Evolutionary conservation across 2,329 filamentous ascomycete genomes (phyloP), one percentile per base, ranked within the genome.

Genomic region (Aspergillus versicolor): DNA sequence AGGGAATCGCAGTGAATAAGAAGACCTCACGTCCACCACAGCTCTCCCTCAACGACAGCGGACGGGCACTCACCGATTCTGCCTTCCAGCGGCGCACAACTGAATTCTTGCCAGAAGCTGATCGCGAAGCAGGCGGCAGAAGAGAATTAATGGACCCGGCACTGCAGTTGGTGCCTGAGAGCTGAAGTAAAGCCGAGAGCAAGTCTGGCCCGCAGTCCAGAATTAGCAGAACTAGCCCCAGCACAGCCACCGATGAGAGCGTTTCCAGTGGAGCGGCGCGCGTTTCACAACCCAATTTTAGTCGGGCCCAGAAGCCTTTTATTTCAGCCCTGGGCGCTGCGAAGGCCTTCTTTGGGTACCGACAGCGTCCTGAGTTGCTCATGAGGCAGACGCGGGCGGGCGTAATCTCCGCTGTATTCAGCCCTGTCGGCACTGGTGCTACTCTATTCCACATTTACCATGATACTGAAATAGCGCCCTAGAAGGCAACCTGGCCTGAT

Each of bases 201-300:
- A 40, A 47, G 51, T 41, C 51, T 46, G 43, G 50, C 19, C 50
- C 27, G 21, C 40, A 42, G 37, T 45, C 51, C 43, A 37, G 44
- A 37, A 37, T 37, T n/a, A 37, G 34, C 34, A 15, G 34, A n/a
- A 40, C 34, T 34, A 46, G 51, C 51, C 42, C 21, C 51, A 47
- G 51, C 51, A 53, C 43, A 53, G 51, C 51, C 51, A 53, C 51
- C 21, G 30, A 44, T 47, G 21, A 53, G 42, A 47, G 44, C 42
- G 34, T 52, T 44, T 21, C 22, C 27, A 41, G 51, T 53, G 42
- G 51, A 44, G 37, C 43, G n/a, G 46, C 42, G 51, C 41, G 41
- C 43, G 51, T 53, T 53, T 53, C 51, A 45, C 19, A 8, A 8
- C 5, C 50, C 30, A 21, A 22, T 45, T 52, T 43, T 38, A 45